These are phyloP conservation scores for Pseudopithomyces maydicus DNA, from an alignment of 2,329 filamentous ascomycete genomes.

Conservation along the genomic window DNA sequence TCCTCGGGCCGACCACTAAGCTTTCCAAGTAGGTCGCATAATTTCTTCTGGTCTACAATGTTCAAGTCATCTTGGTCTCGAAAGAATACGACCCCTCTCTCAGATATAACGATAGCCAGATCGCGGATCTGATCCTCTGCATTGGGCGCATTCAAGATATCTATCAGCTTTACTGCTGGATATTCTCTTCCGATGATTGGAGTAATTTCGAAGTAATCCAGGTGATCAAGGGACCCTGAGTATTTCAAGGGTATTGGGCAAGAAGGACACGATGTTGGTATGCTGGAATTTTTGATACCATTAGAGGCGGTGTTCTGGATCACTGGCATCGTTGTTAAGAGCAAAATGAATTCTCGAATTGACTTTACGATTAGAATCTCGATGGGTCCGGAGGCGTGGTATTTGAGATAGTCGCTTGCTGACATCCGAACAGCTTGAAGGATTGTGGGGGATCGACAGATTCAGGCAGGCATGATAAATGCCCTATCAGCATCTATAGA, in stretches of 20 bases:
- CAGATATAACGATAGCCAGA: slow-evolving; percentile 58
- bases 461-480: not conserved
- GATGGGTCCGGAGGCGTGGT: not conserved
- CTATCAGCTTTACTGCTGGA: slow-evolving; percentile 61
- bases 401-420: not conserved
- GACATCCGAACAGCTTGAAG: not conserved
- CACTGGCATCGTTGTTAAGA: not conserved
- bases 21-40: slow-evolving; percentile 52
- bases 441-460: slow-evolving; percentile 3
- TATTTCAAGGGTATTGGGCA: slow-evolving; percentile 47
- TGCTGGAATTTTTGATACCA: slow-evolving; percentile 5
- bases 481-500: not conserved
- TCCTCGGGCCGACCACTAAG: slow-evolving; percentile 60
- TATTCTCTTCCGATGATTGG: slow-evolving; percentile 68
- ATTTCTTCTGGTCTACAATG: slow-evolving; percentile 58
- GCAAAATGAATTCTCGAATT: not conserved
- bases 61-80: slow-evolving; percentile 56
- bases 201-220: slow-evolving; percentile 63
- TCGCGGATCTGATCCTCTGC: slow-evolving; percentile 68
- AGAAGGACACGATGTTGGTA: slow-evolving; percentile 19
- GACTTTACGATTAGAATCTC: not conserved
- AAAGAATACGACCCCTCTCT: slow-evolving; percentile 61
- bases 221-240: slow-evolving; percentile 56
- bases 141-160: slow-evolving; percentile 67
- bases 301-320: slow-evolving; percentile 6